A percentile compares a stretch with the other conserved stretches of the same genome.
phyloP scores from a whole-genome alignment of 192 early-diverging fungal species.

The Coemansia sp. region DNA sequence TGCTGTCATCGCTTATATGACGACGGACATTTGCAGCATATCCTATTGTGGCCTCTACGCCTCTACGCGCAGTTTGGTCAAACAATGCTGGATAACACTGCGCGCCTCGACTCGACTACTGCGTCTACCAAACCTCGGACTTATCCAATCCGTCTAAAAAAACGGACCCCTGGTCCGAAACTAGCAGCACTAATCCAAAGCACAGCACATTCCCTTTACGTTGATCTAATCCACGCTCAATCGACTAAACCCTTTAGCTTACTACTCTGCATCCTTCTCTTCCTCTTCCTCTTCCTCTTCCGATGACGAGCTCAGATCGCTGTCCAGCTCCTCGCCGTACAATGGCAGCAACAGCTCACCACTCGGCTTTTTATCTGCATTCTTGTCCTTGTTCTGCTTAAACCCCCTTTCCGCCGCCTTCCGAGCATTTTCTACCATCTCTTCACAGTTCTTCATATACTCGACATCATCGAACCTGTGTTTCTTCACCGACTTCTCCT shows the following conservation, averaged over 20 bases:
- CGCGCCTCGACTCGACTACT: too few species aligned
- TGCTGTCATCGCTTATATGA: too few species aligned
- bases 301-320: constrained; percentile 4
- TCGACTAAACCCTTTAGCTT: neutral
- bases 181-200: neutral
- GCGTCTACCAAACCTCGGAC: too few species aligned
- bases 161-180: constrained; percentile 1
- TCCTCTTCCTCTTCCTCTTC: constrained; percentile 1
- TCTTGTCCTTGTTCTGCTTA: neutral
- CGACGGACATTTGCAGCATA: too few species aligned
- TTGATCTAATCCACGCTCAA: too few species aligned
- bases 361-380: neutral
- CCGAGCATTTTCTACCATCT: constrained; percentile 60
- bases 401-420: constrained; percentile 20
- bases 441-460: constrained; percentile 64
- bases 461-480: constrained; percentile 80
- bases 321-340: constrained; percentile 25
- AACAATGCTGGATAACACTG: too few species aligned
- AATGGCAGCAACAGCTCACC: constrained; percentile 23
- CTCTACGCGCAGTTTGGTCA: too few species aligned
- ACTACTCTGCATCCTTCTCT: neutral
- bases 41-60: too few species aligned
- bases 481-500: constrained; percentile 63
- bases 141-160: too few species aligned
- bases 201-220: too few species aligned